Percentiles rank a stretch among this genome's conserved stretches.
Conservation (phyloP, 2,329 filamentous ascomycete species). For the Aspergillus hiratsukae region DNA sequence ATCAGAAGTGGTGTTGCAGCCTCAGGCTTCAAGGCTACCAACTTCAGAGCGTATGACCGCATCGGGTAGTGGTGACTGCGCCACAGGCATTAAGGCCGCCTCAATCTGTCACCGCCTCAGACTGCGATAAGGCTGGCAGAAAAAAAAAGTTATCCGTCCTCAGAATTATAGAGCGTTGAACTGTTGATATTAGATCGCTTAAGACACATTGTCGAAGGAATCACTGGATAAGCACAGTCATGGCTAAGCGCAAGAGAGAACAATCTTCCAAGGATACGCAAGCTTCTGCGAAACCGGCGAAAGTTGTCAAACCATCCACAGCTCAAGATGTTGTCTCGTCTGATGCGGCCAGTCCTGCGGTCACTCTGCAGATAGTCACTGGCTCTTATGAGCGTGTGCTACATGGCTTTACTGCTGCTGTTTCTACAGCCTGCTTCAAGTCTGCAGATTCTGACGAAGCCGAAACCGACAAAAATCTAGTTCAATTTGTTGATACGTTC, state of each 20-base stretch:
- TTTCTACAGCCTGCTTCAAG: conserved; percentile 43
- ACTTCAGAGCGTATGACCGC: background rate
- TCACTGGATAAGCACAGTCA: conserved; percentile 14
- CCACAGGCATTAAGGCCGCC: background rate
- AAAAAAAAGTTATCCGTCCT: conserved; percentile 22
- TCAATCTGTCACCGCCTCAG: conserved; percentile 9
- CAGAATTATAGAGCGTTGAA: background rate
- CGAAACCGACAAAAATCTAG: conserved; percentile 29
- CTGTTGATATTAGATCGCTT: background rate
- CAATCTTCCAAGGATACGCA: conserved; percentile 25
- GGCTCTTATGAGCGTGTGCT: conserved; percentile 93
- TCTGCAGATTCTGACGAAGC: conserved; percentile 18
- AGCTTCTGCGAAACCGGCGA: conserved; percentile 23
- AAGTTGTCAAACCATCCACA: conserved; percentile 30
- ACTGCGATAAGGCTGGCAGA: conserved; percentile 17
- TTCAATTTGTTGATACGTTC: conserved; percentile 84
- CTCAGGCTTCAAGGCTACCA: conserved; percentile 11
- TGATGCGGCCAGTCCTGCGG: conserved; percentile 25
- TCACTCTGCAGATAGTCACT: conserved; percentile 81
- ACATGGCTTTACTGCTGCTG: conserved; percentile 79
- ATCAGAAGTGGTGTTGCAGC: conserved; percentile 1
- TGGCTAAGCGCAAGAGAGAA: conserved; percentile 46
- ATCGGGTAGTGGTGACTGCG: background rate
- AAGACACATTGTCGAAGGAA: background rate
- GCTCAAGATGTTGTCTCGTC: conserved; percentile 14